Evolutionary conservation across 2,329 filamentous ascomycete species (phyloP).

Genomic region (Esteya vermicola): DNA sequence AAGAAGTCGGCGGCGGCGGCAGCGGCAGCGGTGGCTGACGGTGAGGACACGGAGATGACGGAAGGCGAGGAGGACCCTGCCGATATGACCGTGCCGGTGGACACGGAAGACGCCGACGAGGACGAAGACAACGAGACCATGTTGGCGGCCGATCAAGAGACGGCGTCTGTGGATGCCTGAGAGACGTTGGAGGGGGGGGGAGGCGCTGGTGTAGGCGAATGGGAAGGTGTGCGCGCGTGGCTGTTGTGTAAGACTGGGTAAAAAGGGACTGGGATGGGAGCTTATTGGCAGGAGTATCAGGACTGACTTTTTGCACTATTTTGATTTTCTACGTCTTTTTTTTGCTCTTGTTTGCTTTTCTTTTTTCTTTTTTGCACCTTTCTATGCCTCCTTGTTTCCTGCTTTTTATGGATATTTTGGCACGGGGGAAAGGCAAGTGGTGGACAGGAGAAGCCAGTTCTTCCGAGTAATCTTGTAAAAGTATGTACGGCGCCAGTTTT

Average conservation of each 20-base stretch:
- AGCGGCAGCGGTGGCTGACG: neutral
- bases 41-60: neutral
- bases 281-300: too few species aligned
- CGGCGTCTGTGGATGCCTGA: neutral
- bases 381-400: neutral
- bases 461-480: neutral
- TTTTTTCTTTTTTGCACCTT: neutral
- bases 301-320: neutral
- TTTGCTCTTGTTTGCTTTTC: neutral
- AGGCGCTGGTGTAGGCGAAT: neutral
- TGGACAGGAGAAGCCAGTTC: too few species aligned
- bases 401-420: neutral
- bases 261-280: neutral
- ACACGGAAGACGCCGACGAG: neutral
- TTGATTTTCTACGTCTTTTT: neutral
- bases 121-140: constrained; percentile 10
- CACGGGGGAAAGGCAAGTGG: too few species aligned
- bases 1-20: neutral
- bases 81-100: neutral
- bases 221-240: neutral
- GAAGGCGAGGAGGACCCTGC: neutral
- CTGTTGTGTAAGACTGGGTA: neutral
- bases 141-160: neutral
- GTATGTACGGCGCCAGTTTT: neutral
- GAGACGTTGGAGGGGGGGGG: too few species aligned